Evolutionary conservation across 495 filamentous ascomycete genomes (phyloP), one percentile per base, ranked within the genome.

Genomic region (Penicillium salamii): DNA sequence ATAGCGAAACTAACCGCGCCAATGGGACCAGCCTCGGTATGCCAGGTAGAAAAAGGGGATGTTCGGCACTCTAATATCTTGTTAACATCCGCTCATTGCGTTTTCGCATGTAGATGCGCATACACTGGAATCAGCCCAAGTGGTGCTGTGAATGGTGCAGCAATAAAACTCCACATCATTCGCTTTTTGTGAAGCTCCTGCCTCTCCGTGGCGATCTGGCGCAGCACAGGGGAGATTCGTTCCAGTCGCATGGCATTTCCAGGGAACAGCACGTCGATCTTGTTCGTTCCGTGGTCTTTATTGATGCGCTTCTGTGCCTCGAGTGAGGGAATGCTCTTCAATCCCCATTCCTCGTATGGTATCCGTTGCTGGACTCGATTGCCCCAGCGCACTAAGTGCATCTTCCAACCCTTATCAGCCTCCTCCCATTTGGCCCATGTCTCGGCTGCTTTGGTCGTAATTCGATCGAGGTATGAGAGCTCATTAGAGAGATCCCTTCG

Each of bases 31-130:
- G 53, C 81, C 81, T 57, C 93, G 78, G 68, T 95, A 99, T 2
- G 77, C 79, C 14, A 97, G 75, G 62, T 97, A 99, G 74, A 97
- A 97, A 74, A 97, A 97, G 19, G 93, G 93, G n/a, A 98, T 76
- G 63, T 97, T 97, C 7, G 91, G 91, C 53, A 97, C 74, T 36
- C 91, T 96, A 49, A 12, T 13, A n/a, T 11, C 37, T 14, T 17
- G 19, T 65, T 55, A 56, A 55, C 35, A 49, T 13, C 5, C 5
- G 7, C 21, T 17, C 7, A 12, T 21, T n/a, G 36, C 18, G 6
- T 32, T 23, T 21, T 17, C 11, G 5, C 18, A n/a, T n/a, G 18
- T n/a, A 21, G 8, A 8, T 23, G 18, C 26, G 66, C 89, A 67
- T 81, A 95, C 91, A 97, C 46, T 31, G 93, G 93, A 32, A 98